Base-by-base conservation (phyloP, 148 eudicot species). In the Oxyria digyna region DNA sequence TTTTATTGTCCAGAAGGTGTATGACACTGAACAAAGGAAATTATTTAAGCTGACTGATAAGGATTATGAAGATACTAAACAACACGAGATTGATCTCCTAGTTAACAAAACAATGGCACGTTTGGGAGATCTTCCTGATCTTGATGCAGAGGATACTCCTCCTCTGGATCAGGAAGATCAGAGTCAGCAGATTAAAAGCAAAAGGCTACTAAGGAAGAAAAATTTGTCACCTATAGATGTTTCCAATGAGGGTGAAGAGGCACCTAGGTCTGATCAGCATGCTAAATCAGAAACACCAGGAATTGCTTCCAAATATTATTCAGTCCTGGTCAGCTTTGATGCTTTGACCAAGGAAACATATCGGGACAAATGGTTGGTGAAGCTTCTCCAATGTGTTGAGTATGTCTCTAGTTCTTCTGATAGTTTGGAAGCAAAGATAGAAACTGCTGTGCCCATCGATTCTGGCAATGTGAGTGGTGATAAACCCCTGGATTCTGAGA, bases 341-440 rank as follows among this genome's bases (percentile, higher is more conserved):
- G 84, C 77, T 31, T 72, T 88, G 62, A 91, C 97, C 31, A 84
- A 80, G 67, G 97, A 94, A 64, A 76, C 79, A 14, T 81, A 69
- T 4, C 97, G 99, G 29, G 96, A 94, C 79, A 94, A 72, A 72
- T 88, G 93, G 93, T 74, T 94, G 80, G 97, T 88, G 65, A 94
- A 73, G 84, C 96, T 94, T 81, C 93, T 94, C 59, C 85, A 85
- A 66, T 79, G 73, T 13, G 74, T 94, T 72, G 89, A 85, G 75
- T 80, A 63, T 65, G 75, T 84, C n/a, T 90, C 86, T 76, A 75
- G 59, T 42, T 67, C 80, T 21, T 43, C 64, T 65, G 85, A 71
- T 33, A 73, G 35, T 65, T 74, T 59, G 71, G 79, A 75, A 64
- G 84, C 78, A 67, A 86, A 64, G 74, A 78, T 82, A 67, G 91